Percentiles rank a stretch among this genome's conserved stretches.
Conservation (phyloP, 1,284 basidiomycete genomes). For the Fomitopsis schrenkii region DNA sequence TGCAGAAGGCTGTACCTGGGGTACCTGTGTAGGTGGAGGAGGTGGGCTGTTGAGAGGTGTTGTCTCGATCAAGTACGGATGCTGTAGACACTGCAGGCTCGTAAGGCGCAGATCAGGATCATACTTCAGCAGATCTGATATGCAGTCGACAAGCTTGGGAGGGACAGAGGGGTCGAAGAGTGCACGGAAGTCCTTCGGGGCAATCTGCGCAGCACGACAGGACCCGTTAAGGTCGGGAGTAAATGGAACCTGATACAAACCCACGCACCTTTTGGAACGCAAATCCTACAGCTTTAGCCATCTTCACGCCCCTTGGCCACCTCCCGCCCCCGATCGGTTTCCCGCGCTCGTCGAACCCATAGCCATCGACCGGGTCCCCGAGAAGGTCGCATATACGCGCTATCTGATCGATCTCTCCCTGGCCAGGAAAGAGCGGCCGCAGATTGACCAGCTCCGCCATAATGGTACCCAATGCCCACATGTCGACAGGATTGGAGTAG, state of each 20-base stretch:
- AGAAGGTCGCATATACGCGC: constrained; percentile 86
- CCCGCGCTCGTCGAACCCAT: constrained; percentile 74
- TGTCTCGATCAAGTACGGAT: constrained; percentile 81
- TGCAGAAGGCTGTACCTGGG: constrained; percentile 25
- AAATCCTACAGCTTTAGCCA: constrained; percentile 88
- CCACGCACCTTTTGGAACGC: constrained; percentile 78
- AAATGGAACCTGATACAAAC: constrained; percentile 5
- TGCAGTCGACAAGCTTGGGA: constrained; percentile 83
- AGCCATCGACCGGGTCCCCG: constrained; percentile 87
- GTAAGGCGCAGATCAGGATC: constrained; percentile 87
- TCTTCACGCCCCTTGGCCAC: constrained; percentile 83
- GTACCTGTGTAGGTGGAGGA: constrained; percentile 37
- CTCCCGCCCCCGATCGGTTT: constrained; percentile 80
- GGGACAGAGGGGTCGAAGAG: constrained; percentile 83
- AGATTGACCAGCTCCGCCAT: constrained; percentile 96
- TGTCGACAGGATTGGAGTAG: constrained; percentile 96
- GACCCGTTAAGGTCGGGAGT: constrained; percentile 5
- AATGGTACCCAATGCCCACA: constrained; percentile 99
- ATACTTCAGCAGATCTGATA: constrained; percentile 88
- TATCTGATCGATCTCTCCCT: constrained; percentile 92
- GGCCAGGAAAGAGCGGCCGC: constrained; percentile 97
- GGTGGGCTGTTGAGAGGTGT: constrained; percentile 67
- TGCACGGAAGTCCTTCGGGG: constrained; percentile 71
- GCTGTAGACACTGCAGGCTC: constrained; percentile 82
- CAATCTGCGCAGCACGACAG: constrained; percentile 44